Evolutionary conservation across 2,329 filamentous ascomycete genomes (phyloP).

Genomic region (Apiospora arundinis): DNA sequence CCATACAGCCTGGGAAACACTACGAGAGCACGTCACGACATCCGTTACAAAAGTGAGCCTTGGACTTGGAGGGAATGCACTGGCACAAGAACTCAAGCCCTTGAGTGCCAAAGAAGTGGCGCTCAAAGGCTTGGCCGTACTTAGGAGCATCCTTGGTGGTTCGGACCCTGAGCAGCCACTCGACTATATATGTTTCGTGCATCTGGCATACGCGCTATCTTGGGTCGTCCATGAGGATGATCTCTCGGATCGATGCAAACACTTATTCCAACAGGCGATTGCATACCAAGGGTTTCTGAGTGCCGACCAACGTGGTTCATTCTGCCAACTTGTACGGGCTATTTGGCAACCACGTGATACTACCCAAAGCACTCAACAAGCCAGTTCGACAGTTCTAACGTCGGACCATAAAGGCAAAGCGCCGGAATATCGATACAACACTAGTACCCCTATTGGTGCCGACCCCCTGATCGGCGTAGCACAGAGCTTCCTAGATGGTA

Average conservation of each 20-base stretch:
- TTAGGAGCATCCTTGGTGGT: slow-evolving; percentile 49
- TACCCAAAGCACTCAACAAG: slow-evolving; percentile 35
- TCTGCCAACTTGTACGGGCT: slow-evolving; percentile 49
- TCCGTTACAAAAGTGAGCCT: slow-evolving; percentile 47
- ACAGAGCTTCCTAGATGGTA: slow-evolving; percentile 59
- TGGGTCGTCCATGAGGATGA: slow-evolving; percentile 52
- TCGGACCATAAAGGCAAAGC: slow-evolving; percentile 51
- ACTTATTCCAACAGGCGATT: slow-evolving; percentile 55
- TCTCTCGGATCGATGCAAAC: slow-evolving; percentile 41
- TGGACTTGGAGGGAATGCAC: slow-evolving; percentile 45
- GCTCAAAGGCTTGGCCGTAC: slow-evolving; percentile 47
- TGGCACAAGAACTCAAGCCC: slow-evolving; percentile 47
- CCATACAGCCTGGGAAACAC: slow-evolving; percentile 50
- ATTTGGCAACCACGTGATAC: slow-evolving; percentile 55
- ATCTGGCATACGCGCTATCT: slow-evolving; percentile 58
- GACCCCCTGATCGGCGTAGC: slow-evolving; percentile 51
- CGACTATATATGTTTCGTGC: slow-evolving; percentile 57
- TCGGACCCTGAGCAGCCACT: slow-evolving; percentile 46
- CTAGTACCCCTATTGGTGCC: slow-evolving; percentile 23
- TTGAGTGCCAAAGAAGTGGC: slow-evolving; percentile 49
- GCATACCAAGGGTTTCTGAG: slow-evolving; percentile 50
- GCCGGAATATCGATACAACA: slow-evolving; percentile 33
- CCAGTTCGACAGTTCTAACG: slow-evolving; percentile 29
- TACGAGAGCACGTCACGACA: slow-evolving; percentile 52
- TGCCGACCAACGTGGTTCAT: slow-evolving; percentile 44